Percentiles rank a stretch among this genome's conserved stretches.
phyloP scores from a whole-genome alignment of 805 yeast species.

The Diddensiella transvaalensis region DNA sequence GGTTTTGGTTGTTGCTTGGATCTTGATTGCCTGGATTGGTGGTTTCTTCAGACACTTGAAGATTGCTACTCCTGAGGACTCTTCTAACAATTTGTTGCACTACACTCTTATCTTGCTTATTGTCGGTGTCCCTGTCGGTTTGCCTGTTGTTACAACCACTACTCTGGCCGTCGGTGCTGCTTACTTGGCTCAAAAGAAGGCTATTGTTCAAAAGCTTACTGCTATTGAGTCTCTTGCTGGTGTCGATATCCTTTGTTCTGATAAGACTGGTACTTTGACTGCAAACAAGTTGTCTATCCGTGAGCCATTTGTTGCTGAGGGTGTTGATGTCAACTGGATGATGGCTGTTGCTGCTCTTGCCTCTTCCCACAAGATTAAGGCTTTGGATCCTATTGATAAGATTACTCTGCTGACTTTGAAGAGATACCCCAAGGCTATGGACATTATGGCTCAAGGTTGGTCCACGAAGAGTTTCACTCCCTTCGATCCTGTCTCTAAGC shows the following conservation, averaged over 20 bases:
- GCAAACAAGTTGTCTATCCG: conserved; percentile 93
- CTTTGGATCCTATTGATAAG: conserved; percentile 95
- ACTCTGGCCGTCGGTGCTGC: conserved; percentile 99
- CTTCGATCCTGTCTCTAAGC: conserved; percentile 96
- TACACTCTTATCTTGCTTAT: conserved; percentile 91
- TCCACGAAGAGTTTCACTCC: conserved; percentile 76
- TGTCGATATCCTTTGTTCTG: conserved; percentile 95
- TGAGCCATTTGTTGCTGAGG: conserved; percentile 97
- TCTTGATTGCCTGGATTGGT: conserved; percentile 87
- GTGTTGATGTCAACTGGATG: conserved; percentile 94
- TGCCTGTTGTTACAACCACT: conserved; percentile 97
- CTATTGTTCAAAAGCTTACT: conserved; percentile 93
- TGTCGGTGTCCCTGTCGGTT: conserved; percentile 98
- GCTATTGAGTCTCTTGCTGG: conserved; percentile 97
- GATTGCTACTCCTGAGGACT: conserved; percentile 60
- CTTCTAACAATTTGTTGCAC: conserved; percentile 59
- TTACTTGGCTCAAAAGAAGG: conserved; percentile 93
- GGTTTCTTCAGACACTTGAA: conserved; percentile 90
- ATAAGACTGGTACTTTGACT: conserved; percentile 96
- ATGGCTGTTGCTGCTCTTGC: conserved; percentile 98
- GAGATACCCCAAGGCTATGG: conserved; percentile 78
- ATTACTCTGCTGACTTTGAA: conserved; percentile 90
- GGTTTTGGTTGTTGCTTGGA: conserved; percentile 80
- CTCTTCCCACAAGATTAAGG: conserved; percentile 97
- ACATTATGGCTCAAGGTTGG: conserved; percentile 40